phyloP scores from a whole-genome alignment of 1,284 basidiomycete species.

The Sutorius eximius region DNA sequence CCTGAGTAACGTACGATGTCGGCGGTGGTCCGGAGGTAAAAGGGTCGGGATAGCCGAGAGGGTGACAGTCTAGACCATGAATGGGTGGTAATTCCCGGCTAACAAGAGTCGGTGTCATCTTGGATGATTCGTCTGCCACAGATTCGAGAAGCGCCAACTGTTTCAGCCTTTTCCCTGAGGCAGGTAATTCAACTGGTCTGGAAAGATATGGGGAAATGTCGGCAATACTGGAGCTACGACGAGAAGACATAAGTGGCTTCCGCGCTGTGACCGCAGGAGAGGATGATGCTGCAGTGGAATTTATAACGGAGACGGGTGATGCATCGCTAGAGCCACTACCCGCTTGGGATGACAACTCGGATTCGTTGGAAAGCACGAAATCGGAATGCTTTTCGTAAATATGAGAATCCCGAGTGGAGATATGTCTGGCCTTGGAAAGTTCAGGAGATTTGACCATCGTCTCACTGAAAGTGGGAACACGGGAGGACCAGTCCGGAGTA shows the following conservation, averaged over 20 bases:
- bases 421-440: constrained; percentile 8
- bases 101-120: constrained; percentile 50
- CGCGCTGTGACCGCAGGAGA: constrained; percentile 14
- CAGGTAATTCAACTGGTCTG: constrained; percentile 46
- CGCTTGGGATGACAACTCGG: constrained; percentile 26
- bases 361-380: constrained; percentile 9
- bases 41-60: constrained; percentile 8
- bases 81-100: constrained; percentile 35
- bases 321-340: constrained; percentile 6
- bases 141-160: constrained; percentile 75
- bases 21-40: constrained; percentile 25
- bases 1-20: constrained; percentile 6
- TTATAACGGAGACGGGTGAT: constrained; percentile 14
- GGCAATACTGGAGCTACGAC: constrained; percentile 45
- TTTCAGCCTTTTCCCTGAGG: constrained; percentile 61
- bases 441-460: constrained; percentile 3
- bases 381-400: constrained; percentile 17
- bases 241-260: constrained; percentile 30
- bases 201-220: constrained; percentile 68
- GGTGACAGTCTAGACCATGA: constrained; percentile 1
- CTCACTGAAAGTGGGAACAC: constrained; percentile 27
- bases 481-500: constrained; percentile 36
- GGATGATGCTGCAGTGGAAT: constrained; percentile 7
- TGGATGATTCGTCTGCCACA: constrained; percentile 69
- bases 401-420: constrained; percentile 1